phyloP scores from a whole-genome alignment of 495 filamentous ascomycete genomes.

The Xylaria telfairii region DNA sequence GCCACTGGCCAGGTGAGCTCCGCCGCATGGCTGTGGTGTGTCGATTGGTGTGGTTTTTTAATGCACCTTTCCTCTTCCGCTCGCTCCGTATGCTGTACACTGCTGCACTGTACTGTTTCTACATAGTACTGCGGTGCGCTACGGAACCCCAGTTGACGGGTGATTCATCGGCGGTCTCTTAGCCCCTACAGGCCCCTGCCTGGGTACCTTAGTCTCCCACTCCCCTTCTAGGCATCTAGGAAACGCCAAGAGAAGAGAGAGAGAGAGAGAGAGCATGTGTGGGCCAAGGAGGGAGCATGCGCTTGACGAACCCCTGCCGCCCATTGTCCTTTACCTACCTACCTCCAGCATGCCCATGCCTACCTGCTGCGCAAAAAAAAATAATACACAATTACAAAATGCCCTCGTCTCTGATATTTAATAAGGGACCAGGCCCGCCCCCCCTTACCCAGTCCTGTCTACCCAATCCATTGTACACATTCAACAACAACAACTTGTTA shows the following conservation, averaged over 20 bases:
- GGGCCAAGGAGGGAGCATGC: conserved; percentile 3
- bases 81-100: conserved; percentile 28
- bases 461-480: conserved; percentile 22
- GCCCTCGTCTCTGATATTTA: conserved; percentile 24
- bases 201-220: background rate
- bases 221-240: conserved; percentile 21
- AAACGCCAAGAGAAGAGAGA: background rate
- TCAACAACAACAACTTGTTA: conserved; percentile 21
- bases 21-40: conserved; percentile 38
- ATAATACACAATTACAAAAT: conserved; percentile 27
- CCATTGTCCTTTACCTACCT: conserved; percentile 3
- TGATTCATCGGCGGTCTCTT: conserved; percentile 18
- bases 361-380: conserved; percentile 20
- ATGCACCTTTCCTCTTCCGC: conserved; percentile 42
- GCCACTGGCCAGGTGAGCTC: conserved; percentile 22
- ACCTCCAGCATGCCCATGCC: background rate
- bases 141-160: background rate
- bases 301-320: conserved; percentile 11
- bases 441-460: conserved; percentile 10
- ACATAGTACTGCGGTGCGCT: background rate
- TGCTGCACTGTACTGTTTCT: conserved; percentile 25
- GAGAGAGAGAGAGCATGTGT: background rate
- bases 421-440: conserved; percentile 23
- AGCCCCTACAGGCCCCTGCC: too few relatives aligned
- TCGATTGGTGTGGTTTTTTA: conserved; percentile 32